These are phyloP conservation scores for Daedalea quercina DNA, from an alignment of 768 basidiomycete genomes.

Conservation along the genomic window DNA sequence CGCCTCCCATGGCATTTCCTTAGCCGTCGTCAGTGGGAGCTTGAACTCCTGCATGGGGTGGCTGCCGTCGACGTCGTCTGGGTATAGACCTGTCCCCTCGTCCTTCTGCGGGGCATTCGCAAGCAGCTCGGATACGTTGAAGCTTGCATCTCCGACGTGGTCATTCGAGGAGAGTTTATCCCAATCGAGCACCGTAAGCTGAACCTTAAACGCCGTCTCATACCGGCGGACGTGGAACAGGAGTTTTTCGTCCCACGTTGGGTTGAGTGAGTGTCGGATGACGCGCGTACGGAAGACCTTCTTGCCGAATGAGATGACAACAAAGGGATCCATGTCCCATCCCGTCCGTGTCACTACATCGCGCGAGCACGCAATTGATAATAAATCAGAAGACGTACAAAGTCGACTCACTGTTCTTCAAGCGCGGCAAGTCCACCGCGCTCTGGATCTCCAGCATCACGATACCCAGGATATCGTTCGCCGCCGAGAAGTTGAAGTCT, in stretches of 20 bases:
- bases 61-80: constrained; percentile 45
- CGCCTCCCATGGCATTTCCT: constrained; percentile 64
- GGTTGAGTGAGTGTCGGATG: constrained; percentile 79
- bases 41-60: constrained; percentile 67
- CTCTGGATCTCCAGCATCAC: constrained; percentile 89
- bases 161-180: constrained; percentile 91
- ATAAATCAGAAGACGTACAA: no score
- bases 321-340: constrained; percentile 98
- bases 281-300: constrained; percentile 94
- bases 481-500: constrained; percentile 56
- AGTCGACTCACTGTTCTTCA: constrained; percentile 72
- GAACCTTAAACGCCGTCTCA: constrained; percentile 71
- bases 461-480: constrained; percentile 85
- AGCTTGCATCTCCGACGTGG: constrained; percentile 70
- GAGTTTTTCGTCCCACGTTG: constrained; percentile 91
- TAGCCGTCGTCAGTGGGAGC: constrained; percentile 53
- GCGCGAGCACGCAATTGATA: background rate
- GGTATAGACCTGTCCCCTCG: constrained; percentile 45
- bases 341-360: constrained; percentile 72
- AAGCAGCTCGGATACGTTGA: constrained; percentile 65
- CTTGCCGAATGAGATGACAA: constrained; percentile 92
- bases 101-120: constrained; percentile 42
- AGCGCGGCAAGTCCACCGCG: constrained; percentile 77
- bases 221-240: constrained; percentile 91
- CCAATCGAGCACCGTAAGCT: constrained; percentile 90